phyloP scores from a whole-genome alignment of 371 early-diverging fungal genomes.

The Entomophthora muscae region DNA sequence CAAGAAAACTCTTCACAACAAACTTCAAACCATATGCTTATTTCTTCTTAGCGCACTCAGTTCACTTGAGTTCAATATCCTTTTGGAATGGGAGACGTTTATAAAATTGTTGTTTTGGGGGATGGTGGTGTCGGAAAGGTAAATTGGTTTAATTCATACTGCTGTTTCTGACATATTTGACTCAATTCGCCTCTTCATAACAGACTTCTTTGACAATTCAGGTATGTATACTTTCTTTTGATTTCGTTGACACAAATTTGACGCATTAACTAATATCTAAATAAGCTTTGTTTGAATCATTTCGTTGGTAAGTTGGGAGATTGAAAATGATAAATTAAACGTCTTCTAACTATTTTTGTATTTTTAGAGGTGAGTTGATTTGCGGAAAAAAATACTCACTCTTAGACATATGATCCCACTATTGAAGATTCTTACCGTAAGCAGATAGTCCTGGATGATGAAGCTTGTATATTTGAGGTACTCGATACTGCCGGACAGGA shows the following conservation, averaged over 20 bases:
- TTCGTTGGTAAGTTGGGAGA: constrained; percentile 32
- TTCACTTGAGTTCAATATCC: too few relatives aligned
- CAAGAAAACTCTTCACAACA: too few relatives aligned
- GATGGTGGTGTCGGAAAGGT: constrained; percentile 17
- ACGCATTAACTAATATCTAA: neutral
- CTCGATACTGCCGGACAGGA: constrained; percentile 73
- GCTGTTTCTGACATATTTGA: neutral
- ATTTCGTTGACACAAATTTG: neutral
- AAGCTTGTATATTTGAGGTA: constrained; percentile 80
- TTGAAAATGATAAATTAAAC: neutral
- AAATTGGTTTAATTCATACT: neutral
- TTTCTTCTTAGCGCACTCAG: too few relatives aligned
- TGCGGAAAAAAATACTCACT: neutral
- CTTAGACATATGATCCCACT: constrained; percentile 50
- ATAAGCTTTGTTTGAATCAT: constrained; percentile 48
- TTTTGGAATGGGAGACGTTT: neutral
- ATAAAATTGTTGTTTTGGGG: constrained; percentile 13
- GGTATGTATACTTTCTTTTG: constrained; percentile 5
- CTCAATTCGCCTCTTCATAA: neutral
- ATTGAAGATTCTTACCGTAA: constrained; percentile 55
- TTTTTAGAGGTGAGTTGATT: neutral
- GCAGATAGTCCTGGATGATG: constrained; percentile 74
- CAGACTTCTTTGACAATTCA: constrained; percentile 14
- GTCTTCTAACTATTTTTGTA: neutral
- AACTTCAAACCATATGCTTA: too few relatives aligned